A percentile compares a stretch with the other conserved stretches of the same genome.
phyloP scores from a whole-genome alignment of 495 filamentous ascomycete species.

The Venustampulla echinocandica region DNA sequence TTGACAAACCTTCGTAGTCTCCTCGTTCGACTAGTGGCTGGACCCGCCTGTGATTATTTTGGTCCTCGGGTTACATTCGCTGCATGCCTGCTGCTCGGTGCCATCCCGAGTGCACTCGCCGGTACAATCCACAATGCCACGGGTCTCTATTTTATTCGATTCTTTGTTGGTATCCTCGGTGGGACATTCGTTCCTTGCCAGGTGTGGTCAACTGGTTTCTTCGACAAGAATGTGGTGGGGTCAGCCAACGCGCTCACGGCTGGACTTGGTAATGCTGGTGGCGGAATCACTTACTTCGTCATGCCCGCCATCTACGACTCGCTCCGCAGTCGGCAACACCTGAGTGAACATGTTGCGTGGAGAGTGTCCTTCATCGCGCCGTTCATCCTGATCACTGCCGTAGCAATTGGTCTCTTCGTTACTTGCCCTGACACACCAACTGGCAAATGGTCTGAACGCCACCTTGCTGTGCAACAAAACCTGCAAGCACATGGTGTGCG shows the following conservation, averaged over 20 bases:
- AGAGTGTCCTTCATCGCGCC: constrained; percentile 78
- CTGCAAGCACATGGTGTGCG: constrained; percentile 33
- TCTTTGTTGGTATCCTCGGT: constrained; percentile 91
- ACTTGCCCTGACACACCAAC: constrained; percentile 78
- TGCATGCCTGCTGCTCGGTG: constrained; percentile 60
- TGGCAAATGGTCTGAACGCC: constrained; percentile 72
- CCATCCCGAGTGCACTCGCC: constrained; percentile 76
- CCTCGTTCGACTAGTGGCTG: constrained; percentile 71
- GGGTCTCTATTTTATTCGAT: constrained; percentile 70
- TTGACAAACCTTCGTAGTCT: constrained; percentile 39
- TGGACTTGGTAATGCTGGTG: constrained; percentile 84
- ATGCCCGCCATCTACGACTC: constrained; percentile 91
- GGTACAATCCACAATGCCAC: constrained; percentile 61
- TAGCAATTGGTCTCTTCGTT: constrained; percentile 60
- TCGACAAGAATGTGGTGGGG: constrained; percentile 91
- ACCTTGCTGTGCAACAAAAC: constrained; percentile 36
- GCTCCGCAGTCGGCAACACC: constrained; percentile 49
- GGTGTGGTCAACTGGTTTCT: constrained; percentile 93
- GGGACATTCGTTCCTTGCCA: constrained; percentile 91
- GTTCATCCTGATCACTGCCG: constrained; percentile 60
- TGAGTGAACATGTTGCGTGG: constrained; percentile 65
- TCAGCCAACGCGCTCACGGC: constrained; percentile 82
- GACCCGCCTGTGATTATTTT: constrained; percentile 75
- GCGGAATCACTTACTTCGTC: constrained; percentile 80
- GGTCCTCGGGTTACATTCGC: constrained; percentile 80